Evolutionary conservation across 1,139 yeast genomes (phyloP), one percentile per base, ranked within the genome.

Genomic region (Debaryomycetaceae sp.): DNA sequence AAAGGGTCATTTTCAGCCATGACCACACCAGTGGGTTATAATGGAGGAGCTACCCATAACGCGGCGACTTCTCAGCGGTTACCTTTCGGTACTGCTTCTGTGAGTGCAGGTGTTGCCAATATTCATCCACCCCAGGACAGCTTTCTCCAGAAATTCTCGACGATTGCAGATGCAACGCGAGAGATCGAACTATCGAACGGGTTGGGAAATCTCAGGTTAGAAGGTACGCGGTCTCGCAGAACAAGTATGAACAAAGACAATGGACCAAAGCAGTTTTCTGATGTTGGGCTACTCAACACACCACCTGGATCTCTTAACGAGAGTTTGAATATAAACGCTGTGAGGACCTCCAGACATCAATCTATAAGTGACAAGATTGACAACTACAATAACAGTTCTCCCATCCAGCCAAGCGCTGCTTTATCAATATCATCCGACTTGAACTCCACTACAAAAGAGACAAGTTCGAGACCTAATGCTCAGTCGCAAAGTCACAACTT

Each of bases 81-180:
- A 19, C 67, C 67, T 34, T 75, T 79, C 50, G 83, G 82, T 2
- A 70, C 86, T 5, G 84, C 84, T 13, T 78, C 84, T 5, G 77
- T 81, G 37, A 73, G 79, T 41, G 87, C 83, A 5, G 82, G 81
- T 5, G 67, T 77, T 34, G 70, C 78, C 18, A 67, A 60, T 48
- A 63, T 76, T 48, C 78, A 73, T 43, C 67, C 67, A 6, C 70
- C 68, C 2, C 74, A 65, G 42, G 77, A 78, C 18, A 65, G 77
- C 34, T 81, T 81, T 51, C 62, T 81, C 42, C 84, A 80, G 47
- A 81, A 84, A 58, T 85, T 86, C 55, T 70, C 87, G 6, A 67
- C 79, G n/a, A 83, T 86, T 15, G 88, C 87, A 9, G 94, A 86
- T 44, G 87, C 88, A 30, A 86, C 95, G 0, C 69, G 88, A 49